Base-by-base conservation (phyloP, 805 yeast genomes). In the Suhomyces emberorum region DNA sequence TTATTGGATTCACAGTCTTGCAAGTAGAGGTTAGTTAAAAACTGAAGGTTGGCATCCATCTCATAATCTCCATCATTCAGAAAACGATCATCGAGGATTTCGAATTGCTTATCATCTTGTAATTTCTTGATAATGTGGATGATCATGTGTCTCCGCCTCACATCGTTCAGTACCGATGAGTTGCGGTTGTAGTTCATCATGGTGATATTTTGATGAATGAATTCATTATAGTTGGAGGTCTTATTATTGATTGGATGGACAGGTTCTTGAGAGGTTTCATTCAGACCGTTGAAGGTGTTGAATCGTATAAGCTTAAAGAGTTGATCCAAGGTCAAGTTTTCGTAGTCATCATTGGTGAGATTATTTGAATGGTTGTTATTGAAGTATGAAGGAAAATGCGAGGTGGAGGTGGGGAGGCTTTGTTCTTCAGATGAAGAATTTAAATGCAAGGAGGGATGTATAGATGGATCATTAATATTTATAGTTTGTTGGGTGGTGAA, bases 41-140 rank as follows among this genome's bases (percentile, higher is more conserved):
- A 68, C 40, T 63, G 68, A 21, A 68, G 51, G 42, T 56, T 57
- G 38, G 58, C 62, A 49, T 68, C 72, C 74, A 68, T 68, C 11
- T 63, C 69, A 43, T 53, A 61, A 34, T 66, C 71, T 29, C 46
- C 39, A 31, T 59, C 65, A 32, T 51, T 52, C 16, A 51, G 36
- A 41, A 57, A 52, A 18, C 55, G 41, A 28, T 54, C 59, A 41
- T 65, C 70, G 15, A 58, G 49, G 15, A 58, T 42, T 24, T 66
- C 71, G 20, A 42, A 32, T 24, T 59, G 69, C 42, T 63, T 63
- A 34, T 64, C 65, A 22, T 61, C 64, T 18, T 59, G 51, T 32
- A 68, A 49, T 42, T 65, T 68, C 38, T 59, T 62, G 27, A 68
- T 42, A 14, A 68, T 57, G 38, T 57, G 54, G 18, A 63, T 54